Conservation (phyloP, 225 moss, liverwort and hornwort genomes). For the Pseudoscleropodium purum region DNA sequence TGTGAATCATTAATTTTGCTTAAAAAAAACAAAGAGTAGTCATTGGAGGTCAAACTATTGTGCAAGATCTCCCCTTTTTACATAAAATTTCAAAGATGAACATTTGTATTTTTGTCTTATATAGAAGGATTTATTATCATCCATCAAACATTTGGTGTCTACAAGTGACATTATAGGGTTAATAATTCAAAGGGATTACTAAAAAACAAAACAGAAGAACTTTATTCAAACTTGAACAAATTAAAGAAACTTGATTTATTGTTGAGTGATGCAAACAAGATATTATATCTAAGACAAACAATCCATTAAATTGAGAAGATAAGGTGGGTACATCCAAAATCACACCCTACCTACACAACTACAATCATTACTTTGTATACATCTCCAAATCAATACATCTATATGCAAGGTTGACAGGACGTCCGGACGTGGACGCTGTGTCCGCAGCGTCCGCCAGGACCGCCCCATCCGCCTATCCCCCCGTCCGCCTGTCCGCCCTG, state of each 20-base stretch:
- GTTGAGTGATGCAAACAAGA: neutral
- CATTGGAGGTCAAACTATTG: neutral
- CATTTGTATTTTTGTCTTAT: accelerated
- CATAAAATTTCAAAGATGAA: no score
- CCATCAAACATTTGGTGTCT: no score
- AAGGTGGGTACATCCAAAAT: neutral
- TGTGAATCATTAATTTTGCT: neutral
- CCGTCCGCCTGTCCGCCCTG: no score
- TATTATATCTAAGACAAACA: neutral
- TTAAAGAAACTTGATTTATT: neutral
- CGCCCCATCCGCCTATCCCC: no score
- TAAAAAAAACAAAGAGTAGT: neutral
- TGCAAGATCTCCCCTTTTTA: no score
- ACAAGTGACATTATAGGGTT: accelerated
- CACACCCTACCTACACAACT: no score
- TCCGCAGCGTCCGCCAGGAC: no score
- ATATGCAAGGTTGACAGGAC: no score
- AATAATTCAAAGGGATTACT: neutral
- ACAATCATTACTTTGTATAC: no score
- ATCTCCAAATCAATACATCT: no score
- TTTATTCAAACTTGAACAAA: neutral
- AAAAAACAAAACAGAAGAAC: neutral
- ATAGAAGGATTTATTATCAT: neutral
- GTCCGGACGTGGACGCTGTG: no score
- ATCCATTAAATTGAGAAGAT: neutral